These are phyloP conservation scores for Pigoraptor vietnamica DNA, from an alignment of 78 protist species.

Conservation along the genomic window DNA sequence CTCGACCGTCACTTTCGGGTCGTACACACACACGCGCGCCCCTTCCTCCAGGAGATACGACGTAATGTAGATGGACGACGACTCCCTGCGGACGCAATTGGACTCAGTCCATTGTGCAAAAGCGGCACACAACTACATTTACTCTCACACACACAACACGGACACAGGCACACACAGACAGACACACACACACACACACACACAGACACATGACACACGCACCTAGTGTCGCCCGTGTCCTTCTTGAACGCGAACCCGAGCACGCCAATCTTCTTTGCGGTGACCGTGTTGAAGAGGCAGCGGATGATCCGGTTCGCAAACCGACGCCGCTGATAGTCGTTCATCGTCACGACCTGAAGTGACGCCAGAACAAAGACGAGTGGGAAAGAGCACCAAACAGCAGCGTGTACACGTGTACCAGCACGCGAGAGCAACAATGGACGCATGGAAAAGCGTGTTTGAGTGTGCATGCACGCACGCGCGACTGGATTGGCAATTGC, in stretches of 20 bases:
- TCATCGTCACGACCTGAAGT: constrained; percentile 73
- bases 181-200: not conserved
- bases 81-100: constrained; percentile 53
- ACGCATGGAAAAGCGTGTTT: too few relatives aligned
- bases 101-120: too few relatives aligned
- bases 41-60: constrained; percentile 66
- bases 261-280: constrained; percentile 73
- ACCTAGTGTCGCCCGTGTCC: constrained; percentile 84
- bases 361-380: not conserved
- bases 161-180: not conserved
- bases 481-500: too few relatives aligned
- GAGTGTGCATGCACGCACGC: not conserved
- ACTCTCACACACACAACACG: not conserved
- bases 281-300: constrained; percentile 80
- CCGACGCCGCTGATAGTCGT: constrained; percentile 86
- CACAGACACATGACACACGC: not conserved
- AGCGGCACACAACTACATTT: not conserved
- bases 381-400: not conserved
- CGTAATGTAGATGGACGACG: constrained; percentile 73
- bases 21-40: constrained; percentile 82
- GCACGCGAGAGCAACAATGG: too few relatives aligned
- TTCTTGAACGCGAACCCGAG: constrained; percentile 94
- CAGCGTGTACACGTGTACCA: too few relatives aligned
- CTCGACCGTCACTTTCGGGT: constrained; percentile 78
- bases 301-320: constrained; percentile 57